Base-by-base conservation (phyloP, 257 asterid species). In the Solanum tarapatanum region DNA sequence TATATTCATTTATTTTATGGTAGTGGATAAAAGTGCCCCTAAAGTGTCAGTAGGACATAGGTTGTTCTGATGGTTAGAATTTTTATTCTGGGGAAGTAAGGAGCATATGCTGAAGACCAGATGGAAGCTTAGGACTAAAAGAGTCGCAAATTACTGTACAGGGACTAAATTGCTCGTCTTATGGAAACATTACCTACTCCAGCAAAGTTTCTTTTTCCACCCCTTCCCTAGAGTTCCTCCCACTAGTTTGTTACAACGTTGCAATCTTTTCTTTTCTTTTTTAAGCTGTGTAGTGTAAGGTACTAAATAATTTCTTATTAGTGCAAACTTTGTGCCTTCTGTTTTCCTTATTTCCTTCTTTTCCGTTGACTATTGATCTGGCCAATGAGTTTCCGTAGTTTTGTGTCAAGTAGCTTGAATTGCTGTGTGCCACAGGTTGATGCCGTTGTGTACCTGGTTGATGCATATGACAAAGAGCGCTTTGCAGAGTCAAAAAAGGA, bases 391-490 rank as follows among this genome's bases (percentile, higher is more conserved):
- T 3, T 41, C 64, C n/a, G 2, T 23, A 77, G 28, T 80, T 79
- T 77, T 28, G 28, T 82, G 41, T 45, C 13, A 82, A 82, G 11
- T 17, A 68, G 69, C 39, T 45, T 19, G 85, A 28, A 14, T 48
- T 28, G 69, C 85, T 82, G 64, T 41, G 35, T 33, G 35, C 17
- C 43, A 73, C 84, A 86, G 88, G 88, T 86, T 70, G 88, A 86
- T 73, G 88, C 73, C 1, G 88, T 86, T 70, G 88, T 86, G 23
- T 86, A 86, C 88, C 88, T 86, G 26, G 84, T 86, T 23, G 88
- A 86, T 37, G 88, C 88, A 32, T 86, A 72, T 33, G 88, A 86
- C 74, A 73, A 86, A 77, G 88, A 86, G 88, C 88, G 88, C 5
- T 73, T 86, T 73, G 88, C 88, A 12, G 88, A 86, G 45, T 73